Percentiles rank a stretch among this genome's conserved stretches.
Evolutionary conservation across 2,329 filamentous ascomycete genomes (phyloP).

Genomic region (Rhytidhysteron rufulum): DNA sequence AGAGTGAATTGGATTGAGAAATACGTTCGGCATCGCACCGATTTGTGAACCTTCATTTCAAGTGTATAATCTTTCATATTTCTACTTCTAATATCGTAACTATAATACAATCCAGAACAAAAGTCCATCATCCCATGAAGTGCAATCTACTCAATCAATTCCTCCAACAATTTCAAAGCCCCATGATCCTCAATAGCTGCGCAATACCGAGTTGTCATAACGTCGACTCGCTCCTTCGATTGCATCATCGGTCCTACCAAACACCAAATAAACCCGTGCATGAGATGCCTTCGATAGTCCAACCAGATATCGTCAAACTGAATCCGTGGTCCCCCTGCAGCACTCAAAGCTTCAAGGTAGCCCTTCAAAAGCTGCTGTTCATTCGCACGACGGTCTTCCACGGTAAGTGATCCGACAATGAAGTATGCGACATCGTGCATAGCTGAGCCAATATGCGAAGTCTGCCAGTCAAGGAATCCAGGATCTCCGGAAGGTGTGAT

Average conservation of each 20-base stretch:
- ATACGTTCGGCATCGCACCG: too few relatives aligned
- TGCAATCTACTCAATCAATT: slow-evolving; percentile 5
- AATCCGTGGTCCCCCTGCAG: slow-evolving; percentile 8
- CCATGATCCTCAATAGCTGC: slow-evolving; percentile 10
- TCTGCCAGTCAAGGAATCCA: slow-evolving; percentile 44
- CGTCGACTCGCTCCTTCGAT: slow-evolving; percentile 8
- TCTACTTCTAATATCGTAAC: too few relatives aligned
- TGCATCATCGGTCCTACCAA: slow-evolving; percentile 27
- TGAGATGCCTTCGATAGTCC: slow-evolving; percentile 12
- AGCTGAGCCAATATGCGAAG: slow-evolving; percentile 39
- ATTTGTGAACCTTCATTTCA: too few relatives aligned
- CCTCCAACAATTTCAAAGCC: slow-evolving; percentile 8
- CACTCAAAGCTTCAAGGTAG: slow-evolving; percentile 18
- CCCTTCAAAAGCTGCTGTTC: slow-evolving; percentile 37
- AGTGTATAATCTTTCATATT: too few relatives aligned
- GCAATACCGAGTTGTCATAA: slow-evolving; percentile 8
- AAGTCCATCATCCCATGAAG: too few relatives aligned
- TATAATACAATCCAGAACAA: too few relatives aligned
- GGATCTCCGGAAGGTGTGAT: slow-evolving; percentile 32
- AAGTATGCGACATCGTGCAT: slow-evolving; percentile 45
- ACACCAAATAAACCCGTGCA: slow-evolving; percentile 15
- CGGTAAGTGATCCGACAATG: slow-evolving; percentile 36
- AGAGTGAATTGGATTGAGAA: too few relatives aligned
- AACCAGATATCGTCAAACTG: slow-evolving; percentile 9
- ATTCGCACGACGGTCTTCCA: slow-evolving; percentile 39